Base-by-base conservation (phyloP, 2,329 filamentous ascomycete species). In the Ramularia endophylla region DNA sequence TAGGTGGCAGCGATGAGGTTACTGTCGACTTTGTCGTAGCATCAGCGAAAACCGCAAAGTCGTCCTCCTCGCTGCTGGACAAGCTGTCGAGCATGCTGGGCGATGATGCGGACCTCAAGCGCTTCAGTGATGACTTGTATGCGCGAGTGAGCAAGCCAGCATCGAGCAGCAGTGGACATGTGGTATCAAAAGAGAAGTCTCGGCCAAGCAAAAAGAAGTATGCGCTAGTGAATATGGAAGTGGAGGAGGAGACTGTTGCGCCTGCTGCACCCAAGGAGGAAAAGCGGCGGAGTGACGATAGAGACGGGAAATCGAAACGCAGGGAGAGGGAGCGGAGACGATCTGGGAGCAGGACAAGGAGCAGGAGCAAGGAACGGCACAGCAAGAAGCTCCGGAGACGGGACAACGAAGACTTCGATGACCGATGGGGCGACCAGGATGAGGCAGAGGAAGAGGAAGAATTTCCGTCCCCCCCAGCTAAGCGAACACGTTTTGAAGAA, bases 341-440 rank as follows among this genome's bases (percentile, higher is more conserved):
- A 32, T 59, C 57, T 33, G n/a, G n/a, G 11, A 25, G 22, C 6
- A 25, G 22, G 11, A 6, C 22, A 25, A 25, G 22, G 22, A 25
- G 22, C 22, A 46, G 51, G 22, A 63, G 60, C 40, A 49, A 57
- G 30, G 61, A 62, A 15, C 64, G 66, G 43, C 65, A 66, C 18
- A 65, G 68, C 12, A 76, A 71, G 58, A 75, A 75, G 47, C 60
- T 74, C 34, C 66, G 77, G 41, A 66, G 66, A 43, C 65, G 70
- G 46, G 70, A 72, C 36, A 54, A 61, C 27, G 71, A 66, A 22
- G 77, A 85, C 49, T 82, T 83, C 50, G 83, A 88, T 35, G 83
- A 88, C 56, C 72, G 85, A 40, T 94, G 87, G 87, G 87, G 81
- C 1, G 86, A 92, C 54, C 84, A 89, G 57, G 84, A 86, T 18